These are phyloP conservation scores for Oryza officinalis DNA, from an alignment of 176 grass and related monocot genomes.

Conservation along the genomic window DNA sequence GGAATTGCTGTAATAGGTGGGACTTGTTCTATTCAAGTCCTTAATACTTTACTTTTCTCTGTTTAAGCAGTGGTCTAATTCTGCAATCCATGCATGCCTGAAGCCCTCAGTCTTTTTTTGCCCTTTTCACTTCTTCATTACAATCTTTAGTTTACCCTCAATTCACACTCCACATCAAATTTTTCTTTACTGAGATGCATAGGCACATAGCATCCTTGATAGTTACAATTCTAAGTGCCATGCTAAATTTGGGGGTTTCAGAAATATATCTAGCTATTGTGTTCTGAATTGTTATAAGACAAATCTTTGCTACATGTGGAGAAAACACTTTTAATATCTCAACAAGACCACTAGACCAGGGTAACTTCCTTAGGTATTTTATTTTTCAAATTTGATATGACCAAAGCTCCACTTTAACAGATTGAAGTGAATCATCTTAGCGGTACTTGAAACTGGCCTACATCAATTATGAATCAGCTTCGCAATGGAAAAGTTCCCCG, in stretches of 20 bases:
- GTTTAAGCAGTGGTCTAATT: not conserved
- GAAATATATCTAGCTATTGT: not conserved
- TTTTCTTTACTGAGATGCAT: conserved; percentile 13
- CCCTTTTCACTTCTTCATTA: conserved; percentile 13
- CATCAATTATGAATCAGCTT: conserved; percentile 42
- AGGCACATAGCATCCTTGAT: not conserved
- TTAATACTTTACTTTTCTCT: not conserved
- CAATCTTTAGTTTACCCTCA: conserved; percentile 1
- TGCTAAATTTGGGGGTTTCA: not conserved
- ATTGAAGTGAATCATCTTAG: conserved; percentile 14
- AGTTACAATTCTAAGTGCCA: conserved; percentile 1
- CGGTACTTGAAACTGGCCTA: conserved; percentile 11
- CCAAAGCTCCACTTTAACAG: conserved; percentile 15
- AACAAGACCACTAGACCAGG: not conserved
- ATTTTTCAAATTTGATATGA: conserved; percentile 20
- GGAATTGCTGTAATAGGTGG: conserved; percentile 1
- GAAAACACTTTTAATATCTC: not conserved
- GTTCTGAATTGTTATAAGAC: not conserved
- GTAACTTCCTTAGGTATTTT: not conserved
- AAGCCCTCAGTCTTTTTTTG: not conserved
- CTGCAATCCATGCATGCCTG: not conserved
- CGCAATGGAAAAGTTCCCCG: conserved; percentile 24
- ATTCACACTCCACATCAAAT: not conserved
- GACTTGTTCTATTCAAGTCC: conserved; percentile 16
- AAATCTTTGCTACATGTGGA: not conserved